Conservation (phyloP, 805 yeast species). For the Sugiyamaella chiloensis region DNA sequence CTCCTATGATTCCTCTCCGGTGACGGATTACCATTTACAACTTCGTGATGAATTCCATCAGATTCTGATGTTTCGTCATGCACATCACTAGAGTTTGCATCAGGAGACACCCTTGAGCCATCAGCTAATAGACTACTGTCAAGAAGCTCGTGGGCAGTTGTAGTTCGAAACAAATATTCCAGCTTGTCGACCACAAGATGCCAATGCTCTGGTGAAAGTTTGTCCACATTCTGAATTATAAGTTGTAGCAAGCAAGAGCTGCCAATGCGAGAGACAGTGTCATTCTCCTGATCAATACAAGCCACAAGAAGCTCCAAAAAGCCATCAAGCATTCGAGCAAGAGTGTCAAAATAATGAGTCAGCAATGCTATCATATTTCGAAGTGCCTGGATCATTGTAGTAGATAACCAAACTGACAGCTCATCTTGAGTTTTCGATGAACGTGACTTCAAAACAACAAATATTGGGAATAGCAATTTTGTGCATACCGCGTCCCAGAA, state of each 20-base stretch:
- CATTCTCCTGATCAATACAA: constrained; percentile 95
- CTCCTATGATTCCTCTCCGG: constrained; percentile 3
- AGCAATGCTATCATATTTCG: constrained; percentile 82
- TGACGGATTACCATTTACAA: constrained; percentile 5
- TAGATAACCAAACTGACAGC: constrained; percentile 91
- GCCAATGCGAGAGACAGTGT: constrained; percentile 93
- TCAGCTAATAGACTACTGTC: constrained; percentile 24
- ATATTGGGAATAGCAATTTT: constrained; percentile 83
- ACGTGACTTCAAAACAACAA: constrained; percentile 69
- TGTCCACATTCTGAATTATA: constrained; percentile 66
- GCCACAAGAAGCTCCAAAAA: constrained; percentile 73
- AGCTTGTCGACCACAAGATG: constrained; percentile 60
- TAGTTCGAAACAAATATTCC: constrained; percentile 65
- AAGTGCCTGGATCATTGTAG: constrained; percentile 93
- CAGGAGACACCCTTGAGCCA: not conserved
- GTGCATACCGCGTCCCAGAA: constrained; percentile 84
- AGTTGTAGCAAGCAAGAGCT: constrained; percentile 81
- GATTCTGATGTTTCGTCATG: constrained; percentile 10
- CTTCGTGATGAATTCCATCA: constrained; percentile 19
- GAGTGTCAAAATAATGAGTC: constrained; percentile 73
- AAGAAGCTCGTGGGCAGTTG: constrained; percentile 84
- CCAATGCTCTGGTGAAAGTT: constrained; percentile 74
- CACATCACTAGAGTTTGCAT: not conserved
- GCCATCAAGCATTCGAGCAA: constrained; percentile 72
- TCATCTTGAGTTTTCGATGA: constrained; percentile 82